Conservation (phyloP, 2,329 filamentous ascomycete species). For the Diplodia intermedia region DNA sequence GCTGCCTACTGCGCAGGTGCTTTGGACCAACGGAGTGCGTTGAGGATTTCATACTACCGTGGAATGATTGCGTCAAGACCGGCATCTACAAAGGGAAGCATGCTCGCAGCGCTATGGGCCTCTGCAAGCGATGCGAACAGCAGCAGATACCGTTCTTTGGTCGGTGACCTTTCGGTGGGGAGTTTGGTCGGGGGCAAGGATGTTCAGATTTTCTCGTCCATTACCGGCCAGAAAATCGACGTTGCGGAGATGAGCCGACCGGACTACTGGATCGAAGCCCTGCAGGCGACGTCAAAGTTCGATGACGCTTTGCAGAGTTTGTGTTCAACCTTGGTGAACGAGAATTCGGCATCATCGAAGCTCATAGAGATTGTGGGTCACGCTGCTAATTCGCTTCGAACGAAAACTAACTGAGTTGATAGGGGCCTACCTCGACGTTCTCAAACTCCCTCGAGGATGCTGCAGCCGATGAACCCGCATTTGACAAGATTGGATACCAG, state of each 20-base stretch:
- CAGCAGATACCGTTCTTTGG: constrained; percentile 37
- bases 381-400: not conserved
- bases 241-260: constrained; percentile 6
- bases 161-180: constrained; percentile 10
- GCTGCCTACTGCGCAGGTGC: constrained; percentile 34
- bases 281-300: constrained; percentile 48
- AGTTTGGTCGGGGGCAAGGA: not conserved
- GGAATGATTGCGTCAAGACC: constrained; percentile 34
- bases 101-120: constrained; percentile 39
- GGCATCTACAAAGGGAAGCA: constrained; percentile 32
- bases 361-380: constrained; percentile 37
- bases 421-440: constrained; percentile 42
- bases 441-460: not conserved
- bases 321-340: constrained; percentile 26
- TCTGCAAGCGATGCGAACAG: constrained; percentile 33
- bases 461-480: constrained; percentile 25
- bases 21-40: constrained; percentile 32
- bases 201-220: constrained; percentile 15
- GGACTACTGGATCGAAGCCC: constrained; percentile 50
- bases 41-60: constrained; percentile 34
- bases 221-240: constrained; percentile 11
- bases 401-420: not conserved
- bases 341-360: constrained; percentile 47
- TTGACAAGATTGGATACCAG: constrained; percentile 2
- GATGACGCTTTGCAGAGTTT: constrained; percentile 35